Evolutionary conservation across 2,329 filamentous ascomycete genomes (phyloP).

Genomic region (Graphilbum ipis-grandicollis): DNA sequence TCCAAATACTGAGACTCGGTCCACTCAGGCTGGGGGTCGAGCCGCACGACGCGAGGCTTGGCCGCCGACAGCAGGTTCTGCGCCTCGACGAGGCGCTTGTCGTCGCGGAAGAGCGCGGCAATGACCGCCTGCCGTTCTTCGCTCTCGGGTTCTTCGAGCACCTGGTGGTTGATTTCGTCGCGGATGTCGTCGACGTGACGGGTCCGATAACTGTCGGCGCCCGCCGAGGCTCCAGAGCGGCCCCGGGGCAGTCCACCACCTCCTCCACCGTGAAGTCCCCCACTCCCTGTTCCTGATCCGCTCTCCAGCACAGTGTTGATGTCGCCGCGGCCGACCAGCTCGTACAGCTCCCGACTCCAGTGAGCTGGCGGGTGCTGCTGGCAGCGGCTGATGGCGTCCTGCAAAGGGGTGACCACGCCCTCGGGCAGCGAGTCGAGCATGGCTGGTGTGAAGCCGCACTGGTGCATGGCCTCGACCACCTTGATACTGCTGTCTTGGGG

Average conservation of each 20-base stretch:
- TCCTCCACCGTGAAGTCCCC: too few species aligned
- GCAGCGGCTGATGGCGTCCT: constrained; percentile 70
- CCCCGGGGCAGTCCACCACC: too few species aligned
- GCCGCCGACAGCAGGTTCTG: constrained; percentile 71
- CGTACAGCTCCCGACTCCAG: constrained; percentile 56
- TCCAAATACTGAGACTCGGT: constrained; percentile 78
- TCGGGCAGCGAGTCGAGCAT: constrained; percentile 75
- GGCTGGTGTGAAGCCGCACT: constrained; percentile 46
- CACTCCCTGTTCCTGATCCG: too few species aligned
- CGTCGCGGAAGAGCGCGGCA: constrained; percentile 75
- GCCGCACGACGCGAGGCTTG: constrained; percentile 61
- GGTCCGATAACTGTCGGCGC: too few species aligned
- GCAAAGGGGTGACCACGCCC: constrained; percentile 60
- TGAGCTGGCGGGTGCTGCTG: constrained; percentile 64
- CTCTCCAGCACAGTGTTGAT: constrained; percentile 43
- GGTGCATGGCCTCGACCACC: constrained; percentile 57
- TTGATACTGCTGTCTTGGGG: constrained; percentile 34
- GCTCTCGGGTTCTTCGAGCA: constrained; percentile 65
- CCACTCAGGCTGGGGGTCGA: constrained; percentile 59
- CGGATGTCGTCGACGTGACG: constrained; percentile 41
- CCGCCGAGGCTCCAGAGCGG: too few species aligned
- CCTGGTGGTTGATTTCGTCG: constrained; percentile 39
- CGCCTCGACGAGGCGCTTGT: constrained; percentile 77
- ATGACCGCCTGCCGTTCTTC: constrained; percentile 72
- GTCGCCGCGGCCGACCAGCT: constrained; percentile 67